phyloP scores from a whole-genome alignment of 257 asterid species.

The Dorcoceras hygrometricum region DNA sequence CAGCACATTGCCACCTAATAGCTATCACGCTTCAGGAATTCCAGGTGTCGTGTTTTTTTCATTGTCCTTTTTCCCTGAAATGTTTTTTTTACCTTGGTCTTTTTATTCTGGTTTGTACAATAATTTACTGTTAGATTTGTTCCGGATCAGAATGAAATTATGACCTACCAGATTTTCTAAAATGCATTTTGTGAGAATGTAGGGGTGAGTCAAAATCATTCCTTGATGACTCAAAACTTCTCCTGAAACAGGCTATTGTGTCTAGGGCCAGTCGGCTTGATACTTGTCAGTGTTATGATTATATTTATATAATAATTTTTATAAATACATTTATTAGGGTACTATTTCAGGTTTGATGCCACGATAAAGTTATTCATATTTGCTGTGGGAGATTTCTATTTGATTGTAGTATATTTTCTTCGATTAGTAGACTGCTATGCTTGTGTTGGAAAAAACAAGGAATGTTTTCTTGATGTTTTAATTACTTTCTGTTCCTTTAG shows the following conservation, averaged over 20 bases:
- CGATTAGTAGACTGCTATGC: neutral
- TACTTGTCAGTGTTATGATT: neutral
- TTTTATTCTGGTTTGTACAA: neutral
- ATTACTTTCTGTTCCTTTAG: neutral
- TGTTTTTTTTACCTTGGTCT: neutral
- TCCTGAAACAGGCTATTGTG: neutral
- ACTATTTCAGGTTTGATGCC: neutral
- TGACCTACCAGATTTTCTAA: neutral
- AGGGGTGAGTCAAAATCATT: neutral
- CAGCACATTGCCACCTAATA: conserved; percentile 33
- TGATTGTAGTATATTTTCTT: neutral
- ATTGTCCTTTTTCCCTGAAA: conserved; percentile 17
- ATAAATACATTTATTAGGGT: too few relatives aligned
- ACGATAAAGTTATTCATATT: conserved; percentile 1
- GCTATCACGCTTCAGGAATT: conserved; percentile 42
- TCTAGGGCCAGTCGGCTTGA: neutral
- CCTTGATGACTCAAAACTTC: neutral
- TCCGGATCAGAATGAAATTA: neutral
- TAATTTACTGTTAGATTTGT: conserved; percentile 17
- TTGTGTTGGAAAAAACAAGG: neutral
- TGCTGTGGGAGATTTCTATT: neutral
- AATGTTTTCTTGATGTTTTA: too few relatives aligned
- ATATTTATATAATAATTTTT: neutral
- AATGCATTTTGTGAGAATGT: conserved; percentile 5
- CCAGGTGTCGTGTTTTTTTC: conserved; percentile 40